phyloP scores from a whole-genome alignment of 306 rosid genomes.

The Mucuna pruriens region DNA sequence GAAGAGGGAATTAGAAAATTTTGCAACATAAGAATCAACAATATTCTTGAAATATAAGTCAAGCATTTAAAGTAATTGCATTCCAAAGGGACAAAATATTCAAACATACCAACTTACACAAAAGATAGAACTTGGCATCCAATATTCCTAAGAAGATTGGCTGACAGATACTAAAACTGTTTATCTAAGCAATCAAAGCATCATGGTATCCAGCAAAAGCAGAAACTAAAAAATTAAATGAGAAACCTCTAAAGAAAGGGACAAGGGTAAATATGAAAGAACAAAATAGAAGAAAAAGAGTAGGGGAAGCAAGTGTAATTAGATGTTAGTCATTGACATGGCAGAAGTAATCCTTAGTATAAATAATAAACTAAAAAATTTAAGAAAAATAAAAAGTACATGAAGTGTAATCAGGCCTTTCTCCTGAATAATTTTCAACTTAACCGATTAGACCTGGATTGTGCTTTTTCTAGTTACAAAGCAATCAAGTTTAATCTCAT shows the following conservation, averaged over 20 bases:
- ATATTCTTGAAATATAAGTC: not conserved
- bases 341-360: not conserved
- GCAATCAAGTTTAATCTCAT: too few relatives aligned
- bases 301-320: not conserved
- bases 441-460: too few relatives aligned
- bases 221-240: not conserved
- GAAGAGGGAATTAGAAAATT: not conserved
- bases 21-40: constrained; percentile 1
- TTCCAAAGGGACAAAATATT: not conserved
- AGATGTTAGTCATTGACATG: not conserved
- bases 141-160: constrained; percentile 9
- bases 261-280: not conserved
- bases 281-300: not conserved
- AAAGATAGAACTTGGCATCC: not conserved
- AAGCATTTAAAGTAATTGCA: not conserved
- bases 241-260: not conserved
- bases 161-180: not conserved
- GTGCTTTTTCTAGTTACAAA: too few relatives aligned
- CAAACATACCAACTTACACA: constrained; percentile 1
- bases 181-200: constrained; percentile 15
- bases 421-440: not conserved
- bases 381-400: not conserved
- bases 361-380: not conserved
- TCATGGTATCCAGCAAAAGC: not conserved
- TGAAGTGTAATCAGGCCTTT: not conserved